These are phyloP conservation scores for Cucurbita moschata DNA, from an alignment of 306 rosid species.

Conservation along the genomic window DNA sequence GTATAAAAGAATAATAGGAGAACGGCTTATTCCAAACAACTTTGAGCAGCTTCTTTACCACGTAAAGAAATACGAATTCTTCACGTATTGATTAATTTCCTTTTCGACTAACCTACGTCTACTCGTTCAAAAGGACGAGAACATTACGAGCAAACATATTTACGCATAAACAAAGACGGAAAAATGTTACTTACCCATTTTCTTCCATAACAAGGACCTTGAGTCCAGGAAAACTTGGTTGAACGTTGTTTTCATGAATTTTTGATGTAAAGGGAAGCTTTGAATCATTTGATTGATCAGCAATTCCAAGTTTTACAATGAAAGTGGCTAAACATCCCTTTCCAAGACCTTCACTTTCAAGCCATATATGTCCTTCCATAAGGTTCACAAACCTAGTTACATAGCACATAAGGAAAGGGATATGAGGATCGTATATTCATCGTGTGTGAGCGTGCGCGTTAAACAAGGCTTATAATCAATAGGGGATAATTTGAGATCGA, in stretches of 20 bases:
- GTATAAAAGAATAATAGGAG: neutral
- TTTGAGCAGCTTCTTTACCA: neutral
- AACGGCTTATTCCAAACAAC: neutral
- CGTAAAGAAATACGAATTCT: neutral
- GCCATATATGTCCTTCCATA: conserved; percentile 93
- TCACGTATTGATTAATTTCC: neutral
- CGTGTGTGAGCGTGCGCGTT: neutral
- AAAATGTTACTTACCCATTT: conserved; percentile 61
- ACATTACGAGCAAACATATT: neutral
- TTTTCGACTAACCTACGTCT: neutral
- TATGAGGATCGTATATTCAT: neutral
- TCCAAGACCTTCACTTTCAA: conserved; percentile 91
- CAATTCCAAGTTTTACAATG: conserved; percentile 71
- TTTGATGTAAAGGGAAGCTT: conserved; percentile 38
- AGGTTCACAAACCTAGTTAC: conserved; percentile 83
- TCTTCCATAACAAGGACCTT: conserved; percentile 85
- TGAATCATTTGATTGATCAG: conserved; percentile 51
- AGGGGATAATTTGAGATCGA: neutral
- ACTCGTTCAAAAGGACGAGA: neutral
- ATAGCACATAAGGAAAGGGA: conserved; percentile 3
- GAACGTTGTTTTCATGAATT: conserved; percentile 35
- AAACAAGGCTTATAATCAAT: neutral
- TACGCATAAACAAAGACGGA: neutral
- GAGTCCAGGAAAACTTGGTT: conserved; percentile 54
- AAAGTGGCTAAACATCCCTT: conserved; percentile 76